Evolutionary conservation across 345 rosid species (phyloP).

Genomic region (Triadica sebifera): DNA sequence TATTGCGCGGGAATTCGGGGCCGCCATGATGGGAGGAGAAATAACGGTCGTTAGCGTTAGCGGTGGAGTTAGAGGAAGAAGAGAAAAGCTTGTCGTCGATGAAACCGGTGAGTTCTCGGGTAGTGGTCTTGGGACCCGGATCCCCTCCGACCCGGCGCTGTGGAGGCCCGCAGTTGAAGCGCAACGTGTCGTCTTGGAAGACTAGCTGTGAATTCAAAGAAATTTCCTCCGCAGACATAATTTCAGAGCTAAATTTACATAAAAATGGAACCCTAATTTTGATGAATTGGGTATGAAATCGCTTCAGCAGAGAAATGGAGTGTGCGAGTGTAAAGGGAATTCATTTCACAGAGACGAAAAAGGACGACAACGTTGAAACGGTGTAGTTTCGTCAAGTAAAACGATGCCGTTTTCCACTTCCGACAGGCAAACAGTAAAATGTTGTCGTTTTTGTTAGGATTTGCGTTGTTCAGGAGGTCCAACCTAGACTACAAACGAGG

Average conservation of each 20-base stretch:
- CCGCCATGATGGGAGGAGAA: constrained; percentile 30
- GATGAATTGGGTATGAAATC: constrained; percentile 7
- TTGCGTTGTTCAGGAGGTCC: background rate
- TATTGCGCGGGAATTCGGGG: constrained; percentile 20
- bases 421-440: background rate
- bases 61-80: constrained; percentile 17
- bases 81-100: constrained; percentile 45
- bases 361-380: background rate
- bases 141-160: constrained; percentile 28
- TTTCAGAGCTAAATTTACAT: background rate
- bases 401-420: background rate
- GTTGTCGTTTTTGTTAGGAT: background rate
- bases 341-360: background rate
- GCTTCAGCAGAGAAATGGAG: background rate
- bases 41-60: constrained; percentile 39
- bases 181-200: constrained; percentile 53
- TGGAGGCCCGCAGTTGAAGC: constrained; percentile 39
- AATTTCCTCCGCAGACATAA: constrained; percentile 51
- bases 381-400: background rate
- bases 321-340: background rate
- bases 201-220: constrained; percentile 48
- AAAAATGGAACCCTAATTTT: constrained; percentile 21
- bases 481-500: background rate
- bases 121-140: constrained; percentile 38
- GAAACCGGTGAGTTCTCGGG: constrained; percentile 54